These are phyloP conservation scores for Trapa incisa DNA, from an alignment of 345 rosid species.

Conservation along the genomic window DNA sequence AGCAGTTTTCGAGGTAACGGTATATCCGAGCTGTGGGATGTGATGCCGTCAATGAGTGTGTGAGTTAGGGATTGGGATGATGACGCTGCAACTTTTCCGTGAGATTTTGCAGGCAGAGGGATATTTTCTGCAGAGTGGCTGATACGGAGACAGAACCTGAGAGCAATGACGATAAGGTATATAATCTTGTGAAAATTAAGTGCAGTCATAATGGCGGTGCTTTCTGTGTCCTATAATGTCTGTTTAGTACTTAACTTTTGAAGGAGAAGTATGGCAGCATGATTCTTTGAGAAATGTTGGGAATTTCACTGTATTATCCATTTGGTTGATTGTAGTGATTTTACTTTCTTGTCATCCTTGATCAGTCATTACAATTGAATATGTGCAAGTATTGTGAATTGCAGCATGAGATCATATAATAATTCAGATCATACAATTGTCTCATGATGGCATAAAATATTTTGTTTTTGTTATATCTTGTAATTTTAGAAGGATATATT, in stretches of 20 bases:
- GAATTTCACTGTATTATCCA: not conserved
- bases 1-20: conserved; percentile 29
- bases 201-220: not conserved
- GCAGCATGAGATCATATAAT: not conserved
- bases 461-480: conserved; percentile 3
- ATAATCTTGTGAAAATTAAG: not conserved
- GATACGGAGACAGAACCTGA: conserved; percentile 66
- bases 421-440: not conserved
- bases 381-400: not conserved
- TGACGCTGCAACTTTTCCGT: conserved; percentile 9
- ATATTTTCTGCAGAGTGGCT: conserved; percentile 38
- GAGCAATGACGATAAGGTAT: conserved; percentile 56
- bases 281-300: not conserved
- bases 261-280: not conserved
- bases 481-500: conserved; percentile 32
- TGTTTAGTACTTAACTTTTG: not conserved
- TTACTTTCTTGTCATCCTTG: not conserved
- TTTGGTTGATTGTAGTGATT: not conserved
- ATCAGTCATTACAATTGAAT: not conserved
- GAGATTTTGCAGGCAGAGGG: conserved; percentile 36
- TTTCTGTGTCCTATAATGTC: not conserved
- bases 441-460: not conserved
- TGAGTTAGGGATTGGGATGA: conserved; percentile 4
- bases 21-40: not conserved
- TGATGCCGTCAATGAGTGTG: not conserved